These are phyloP conservation scores for Paramarasmius palmivorus DNA, from an alignment of 1,284 basidiomycete genomes.

Conservation along the genomic window DNA sequence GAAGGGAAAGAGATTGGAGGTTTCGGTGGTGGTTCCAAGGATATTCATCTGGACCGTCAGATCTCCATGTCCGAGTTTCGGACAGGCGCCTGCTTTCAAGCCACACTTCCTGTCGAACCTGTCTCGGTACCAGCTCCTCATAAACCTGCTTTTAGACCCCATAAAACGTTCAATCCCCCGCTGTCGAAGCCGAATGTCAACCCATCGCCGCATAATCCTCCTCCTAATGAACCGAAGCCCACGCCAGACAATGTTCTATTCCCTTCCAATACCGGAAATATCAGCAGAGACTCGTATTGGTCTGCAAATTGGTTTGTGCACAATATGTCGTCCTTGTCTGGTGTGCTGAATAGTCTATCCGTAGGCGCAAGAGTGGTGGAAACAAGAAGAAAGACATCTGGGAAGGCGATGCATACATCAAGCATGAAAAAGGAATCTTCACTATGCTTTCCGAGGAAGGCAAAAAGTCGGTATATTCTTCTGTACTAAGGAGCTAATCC, in stretches of 20 bases:
- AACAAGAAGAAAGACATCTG: conserved; percentile 85
- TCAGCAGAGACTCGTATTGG: conserved; percentile 50
- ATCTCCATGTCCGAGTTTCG: conserved; percentile 60
- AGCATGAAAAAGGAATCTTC: conserved; percentile 48
- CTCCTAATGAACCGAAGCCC: not conserved
- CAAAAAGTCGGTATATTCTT: conserved; percentile 49
- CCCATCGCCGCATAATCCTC: not conserved
- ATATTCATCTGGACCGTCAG: conserved; percentile 65
- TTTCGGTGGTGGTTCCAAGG: conserved; percentile 58
- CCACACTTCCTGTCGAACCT: conserved; percentile 20
- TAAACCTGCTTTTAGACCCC: conserved; percentile 32
- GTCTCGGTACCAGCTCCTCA: conserved; percentile 43
- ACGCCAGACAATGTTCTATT: not conserved
- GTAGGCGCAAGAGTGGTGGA: conserved; percentile 72
- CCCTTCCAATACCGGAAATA: not conserved
- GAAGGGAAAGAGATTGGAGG: conserved; percentile 53
- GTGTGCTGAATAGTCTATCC: conserved; percentile 11
- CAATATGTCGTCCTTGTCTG: not conserved
- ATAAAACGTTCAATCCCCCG: conserved; percentile 8
- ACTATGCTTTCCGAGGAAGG: conserved; percentile 70
- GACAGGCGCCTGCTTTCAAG: conserved; percentile 64
- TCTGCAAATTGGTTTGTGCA: conserved; percentile 63
- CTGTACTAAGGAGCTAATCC: not conserved
- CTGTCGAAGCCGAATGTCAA: not conserved
- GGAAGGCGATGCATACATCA: conserved; percentile 78